Percentiles rank a stretch among this genome's conserved stretches.
Conservation (phyloP, 2,329 filamentous ascomycete species). For the Cercospora sp. region DNA sequence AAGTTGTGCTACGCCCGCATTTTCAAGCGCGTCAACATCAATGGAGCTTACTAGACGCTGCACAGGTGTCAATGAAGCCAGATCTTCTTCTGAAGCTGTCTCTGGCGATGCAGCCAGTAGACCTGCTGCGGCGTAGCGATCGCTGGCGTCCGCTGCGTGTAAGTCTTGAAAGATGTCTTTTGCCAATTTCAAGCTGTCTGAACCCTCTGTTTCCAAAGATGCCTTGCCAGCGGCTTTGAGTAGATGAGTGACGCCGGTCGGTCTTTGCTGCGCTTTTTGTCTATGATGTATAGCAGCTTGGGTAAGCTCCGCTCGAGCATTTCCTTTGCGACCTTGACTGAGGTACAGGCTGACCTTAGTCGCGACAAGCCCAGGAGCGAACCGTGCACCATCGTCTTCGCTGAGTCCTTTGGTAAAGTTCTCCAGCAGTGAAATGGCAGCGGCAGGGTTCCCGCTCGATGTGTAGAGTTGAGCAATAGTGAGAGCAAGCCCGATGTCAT, state of each 20-base stretch:
- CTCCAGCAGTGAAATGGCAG: slow-evolving; percentile 74
- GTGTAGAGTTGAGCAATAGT: slow-evolving; percentile 82
- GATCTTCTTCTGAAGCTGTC: slow-evolving; percentile 55
- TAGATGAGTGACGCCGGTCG: slow-evolving; percentile 58
- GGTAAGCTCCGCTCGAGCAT: slow-evolving; percentile 71
- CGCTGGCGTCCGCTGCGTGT: slow-evolving; percentile 63
- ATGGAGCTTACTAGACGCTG: slow-evolving; percentile 61
- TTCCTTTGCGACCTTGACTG: slow-evolving; percentile 68
- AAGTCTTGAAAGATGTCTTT: slow-evolving; percentile 77
- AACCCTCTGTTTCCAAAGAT: slow-evolving; percentile 71
- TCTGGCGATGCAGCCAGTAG: slow-evolving; percentile 74
- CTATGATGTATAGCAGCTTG: slow-evolving; percentile 83
- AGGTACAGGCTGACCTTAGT: slow-evolving; percentile 77
- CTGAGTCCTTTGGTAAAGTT: slow-evolving; percentile 73
- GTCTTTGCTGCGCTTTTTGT: slow-evolving; percentile 53
- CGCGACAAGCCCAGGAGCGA: slow-evolving; percentile 80
- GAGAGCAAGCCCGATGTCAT: slow-evolving; percentile 76
- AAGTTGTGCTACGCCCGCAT: slow-evolving; percentile 60
- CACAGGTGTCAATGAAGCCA: slow-evolving; percentile 61
- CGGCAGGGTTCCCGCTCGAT: slow-evolving; percentile 66
- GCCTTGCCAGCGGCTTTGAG: slow-evolving; percentile 80
- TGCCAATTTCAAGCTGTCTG: slow-evolving; percentile 68
- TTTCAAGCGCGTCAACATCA: slow-evolving; percentile 63
- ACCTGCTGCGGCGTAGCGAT: slow-evolving; percentile 73
- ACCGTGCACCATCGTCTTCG: slow-evolving; percentile 68